Conservation (phyloP, 2,329 filamentous ascomycete species). For the Fusarium hostae region DNA sequence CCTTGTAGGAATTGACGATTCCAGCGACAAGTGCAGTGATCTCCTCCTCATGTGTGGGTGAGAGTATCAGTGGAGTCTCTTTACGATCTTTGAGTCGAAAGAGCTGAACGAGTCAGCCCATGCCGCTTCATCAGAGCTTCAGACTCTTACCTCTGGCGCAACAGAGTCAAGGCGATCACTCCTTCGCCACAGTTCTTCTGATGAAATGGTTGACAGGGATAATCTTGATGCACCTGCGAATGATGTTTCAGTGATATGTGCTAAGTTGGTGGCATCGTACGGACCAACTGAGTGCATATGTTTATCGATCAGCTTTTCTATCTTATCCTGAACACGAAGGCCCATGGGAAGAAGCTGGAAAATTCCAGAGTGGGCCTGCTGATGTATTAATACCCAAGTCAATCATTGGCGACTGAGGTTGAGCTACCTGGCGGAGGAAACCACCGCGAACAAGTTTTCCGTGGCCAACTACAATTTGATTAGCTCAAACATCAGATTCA, state of each 20-base stretch:
- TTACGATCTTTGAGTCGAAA: constrained; percentile 86
- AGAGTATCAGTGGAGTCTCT: constrained; percentile 77
- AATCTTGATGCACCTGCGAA: constrained; percentile 78
- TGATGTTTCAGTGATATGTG: constrained; percentile 13
- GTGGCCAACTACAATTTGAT: constrained; percentile 65
- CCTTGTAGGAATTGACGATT: constrained; percentile 83
- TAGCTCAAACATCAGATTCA: constrained; percentile 13
- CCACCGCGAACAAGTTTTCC: constrained; percentile 76
- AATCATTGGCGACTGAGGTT: not conserved
- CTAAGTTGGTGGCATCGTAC: not conserved
- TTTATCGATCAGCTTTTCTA: constrained; percentile 86
- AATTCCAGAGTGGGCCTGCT: constrained; percentile 83
- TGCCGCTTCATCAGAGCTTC: not conserved
- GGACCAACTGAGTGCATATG: constrained; percentile 83
- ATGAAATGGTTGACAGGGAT: constrained; percentile 85
- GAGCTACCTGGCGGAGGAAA: constrained; percentile 75
- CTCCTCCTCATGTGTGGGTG: constrained; percentile 96
- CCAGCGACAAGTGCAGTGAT: constrained; percentile 84
- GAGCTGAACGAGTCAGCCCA: constrained; percentile 64
- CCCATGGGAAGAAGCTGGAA: constrained; percentile 94
- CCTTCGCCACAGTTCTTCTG: constrained; percentile 83
- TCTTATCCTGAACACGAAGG: constrained; percentile 85
- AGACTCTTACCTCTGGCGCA: constrained; percentile 71
- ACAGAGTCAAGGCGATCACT: constrained; percentile 83
- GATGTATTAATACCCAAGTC: not conserved